Evolutionary conservation across 305 asterid species (phyloP), one percentile per base, ranked within the genome.

Genomic region (Fraxinus nigra): DNA sequence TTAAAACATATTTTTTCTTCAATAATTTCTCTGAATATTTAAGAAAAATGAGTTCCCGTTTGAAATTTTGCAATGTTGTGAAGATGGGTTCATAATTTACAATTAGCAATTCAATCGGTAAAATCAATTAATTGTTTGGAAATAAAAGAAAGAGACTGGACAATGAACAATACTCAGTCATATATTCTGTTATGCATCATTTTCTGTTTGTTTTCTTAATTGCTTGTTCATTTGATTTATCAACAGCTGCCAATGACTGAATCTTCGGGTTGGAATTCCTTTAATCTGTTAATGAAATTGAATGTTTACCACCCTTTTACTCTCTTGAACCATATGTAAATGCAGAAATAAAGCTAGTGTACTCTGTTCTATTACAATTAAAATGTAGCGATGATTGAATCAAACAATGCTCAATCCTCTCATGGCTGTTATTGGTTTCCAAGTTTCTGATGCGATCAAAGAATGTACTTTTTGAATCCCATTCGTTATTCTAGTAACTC

Each of bases 101-200:
- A 82, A 85, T 79, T 85, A 77, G 87, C 83, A 77, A 79, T 86
- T 87, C 75, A 81, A 78, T 84, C 33, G 43, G 37, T 75, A 84
- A 72, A 74, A 81, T 84, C 85, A 80, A 5, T 69, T 82, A 75
- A 76, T 78, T 85, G 59, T 80, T 76, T 59, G 87, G 72, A 37
- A 81, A 78, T 6, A 59, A 82, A 84, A 59, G 81, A 67, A 33
- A 82, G 76, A 82, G 48, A 69, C 72, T 72, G 85, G 78, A 81
- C 84, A 86, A 80, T 88, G 89, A 84, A 82, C 79, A 81, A 38
- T 76, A 43, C 72, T 82, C 56, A 80, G 56, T 69, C 88, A 84
- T 85, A 30, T 83, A 70, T 83, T 84, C 37, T 89, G 46, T 63
- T 85, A 9, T 84, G 43, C 75, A 76, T 87, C 67, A 30, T 79